phyloP scores from a whole-genome alignment of 1,284 basidiomycete genomes.

The Fomitopsis betulina region DNA sequence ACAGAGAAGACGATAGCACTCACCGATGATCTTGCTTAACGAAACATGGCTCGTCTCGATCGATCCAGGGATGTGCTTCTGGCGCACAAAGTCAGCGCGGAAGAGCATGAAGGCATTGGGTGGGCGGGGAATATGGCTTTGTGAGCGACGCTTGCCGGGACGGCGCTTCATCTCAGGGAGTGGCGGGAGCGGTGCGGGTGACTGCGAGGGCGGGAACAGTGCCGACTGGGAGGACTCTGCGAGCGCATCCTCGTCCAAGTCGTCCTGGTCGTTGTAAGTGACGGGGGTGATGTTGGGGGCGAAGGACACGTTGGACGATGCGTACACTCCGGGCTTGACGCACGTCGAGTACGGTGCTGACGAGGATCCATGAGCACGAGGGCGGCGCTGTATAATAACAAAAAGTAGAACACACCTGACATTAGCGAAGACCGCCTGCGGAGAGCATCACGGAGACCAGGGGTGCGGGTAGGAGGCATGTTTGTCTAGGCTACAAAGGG shows the following conservation, averaged over 20 bases:
- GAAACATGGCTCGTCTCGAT: conserved; percentile 84
- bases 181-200: conserved; percentile 7
- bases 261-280: conserved; percentile 41
- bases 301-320: conserved; percentile 56
- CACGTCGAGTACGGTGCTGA: conserved; percentile 23
- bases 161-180: conserved; percentile 32
- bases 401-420: not conserved
- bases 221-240: conserved; percentile 28
- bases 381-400: not conserved
- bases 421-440: not conserved
- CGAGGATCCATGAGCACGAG: not conserved
- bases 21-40: conserved; percentile 69
- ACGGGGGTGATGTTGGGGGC: conserved; percentile 69
- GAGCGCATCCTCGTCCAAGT: conserved; percentile 19
- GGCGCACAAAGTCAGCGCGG: conserved; percentile 81
- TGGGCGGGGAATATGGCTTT: conserved; percentile 79
- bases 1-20: not conserved
- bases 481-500: not conserved
- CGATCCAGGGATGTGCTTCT: conserved; percentile 75
- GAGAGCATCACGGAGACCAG: not conserved
- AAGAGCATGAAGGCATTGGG: conserved; percentile 95
- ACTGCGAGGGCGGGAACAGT: conserved; percentile 30
- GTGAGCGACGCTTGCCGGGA: conserved; percentile 55
- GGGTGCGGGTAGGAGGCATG: not conserved
- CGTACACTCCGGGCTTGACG: conserved; percentile 54